Evolutionary conservation across 78 protist species (phyloP).

Genomic region (Dictyostelium discoideum): DNA sequence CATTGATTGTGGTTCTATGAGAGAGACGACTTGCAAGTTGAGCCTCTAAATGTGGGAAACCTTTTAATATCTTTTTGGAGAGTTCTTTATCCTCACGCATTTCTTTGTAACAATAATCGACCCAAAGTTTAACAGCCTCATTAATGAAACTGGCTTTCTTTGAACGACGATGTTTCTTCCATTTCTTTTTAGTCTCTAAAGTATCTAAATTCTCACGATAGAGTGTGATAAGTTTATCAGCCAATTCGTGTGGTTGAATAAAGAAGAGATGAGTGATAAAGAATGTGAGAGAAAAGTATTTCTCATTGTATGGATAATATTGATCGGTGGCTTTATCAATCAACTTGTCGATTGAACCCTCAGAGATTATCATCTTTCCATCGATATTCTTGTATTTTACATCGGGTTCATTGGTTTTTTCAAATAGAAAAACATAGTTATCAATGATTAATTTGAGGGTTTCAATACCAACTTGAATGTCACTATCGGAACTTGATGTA

Average conservation of each 20-base stretch:
- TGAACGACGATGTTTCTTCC: slow-evolving; percentile 44
- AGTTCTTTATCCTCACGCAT: slow-evolving; percentile 65
- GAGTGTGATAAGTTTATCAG: slow-evolving; percentile 27
- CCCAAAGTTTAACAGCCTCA: slow-evolving; percentile 74
- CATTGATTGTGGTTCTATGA: slow-evolving; percentile 8
- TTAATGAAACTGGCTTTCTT: slow-evolving; percentile 25
- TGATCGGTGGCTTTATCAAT: slow-evolving; percentile 68
- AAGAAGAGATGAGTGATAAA: slow-evolving; percentile 57
- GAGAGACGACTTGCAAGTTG: slow-evolving; percentile 17
- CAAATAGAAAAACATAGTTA: slow-evolving; percentile 45
- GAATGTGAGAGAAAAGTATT: slow-evolving; percentile 37
- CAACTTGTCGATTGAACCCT: slow-evolving; percentile 42
- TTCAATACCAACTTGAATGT: slow-evolving; percentile 2
- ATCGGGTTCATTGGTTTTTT: not conserved
- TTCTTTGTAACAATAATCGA: slow-evolving; percentile 71
- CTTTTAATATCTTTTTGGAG: slow-evolving; percentile 52
- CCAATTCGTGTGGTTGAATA: slow-evolving; percentile 63
- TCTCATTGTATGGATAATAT: slow-evolving; percentile 48
- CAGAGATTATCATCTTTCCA: slow-evolving; percentile 28
- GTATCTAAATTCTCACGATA: slow-evolving; percentile 40
- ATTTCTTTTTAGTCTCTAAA: slow-evolving; percentile 3
- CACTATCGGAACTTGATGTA: not conserved
- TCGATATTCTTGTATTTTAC: slow-evolving; percentile 9
- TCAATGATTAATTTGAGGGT: slow-evolving; percentile 33
- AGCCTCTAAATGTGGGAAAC: slow-evolving; percentile 74